Evolutionary conservation across 2,329 filamentous ascomycete genomes (phyloP).

Genomic region (Bipolaris sorokiniana): DNA sequence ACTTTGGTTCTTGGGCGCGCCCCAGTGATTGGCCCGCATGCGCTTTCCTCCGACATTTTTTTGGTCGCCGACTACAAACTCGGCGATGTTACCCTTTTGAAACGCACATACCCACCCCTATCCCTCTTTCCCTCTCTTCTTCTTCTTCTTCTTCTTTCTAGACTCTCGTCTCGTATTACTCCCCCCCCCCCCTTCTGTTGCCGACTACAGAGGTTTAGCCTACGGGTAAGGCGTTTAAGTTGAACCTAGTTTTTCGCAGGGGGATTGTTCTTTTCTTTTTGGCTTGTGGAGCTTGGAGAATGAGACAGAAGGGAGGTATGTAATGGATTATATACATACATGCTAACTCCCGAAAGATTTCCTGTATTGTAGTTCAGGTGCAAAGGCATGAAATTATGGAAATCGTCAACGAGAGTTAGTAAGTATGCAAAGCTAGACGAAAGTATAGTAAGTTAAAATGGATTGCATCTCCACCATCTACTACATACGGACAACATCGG

Average conservation of each 20-base stretch:
- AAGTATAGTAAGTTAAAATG: not conserved
- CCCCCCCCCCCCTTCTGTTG: not conserved
- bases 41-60: conserved; percentile 16
- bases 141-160: not conserved
- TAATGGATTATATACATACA: not conserved
- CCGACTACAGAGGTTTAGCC: conserved; percentile 2
- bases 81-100: conserved; percentile 15
- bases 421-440: not conserved
- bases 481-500: conserved; percentile 4
- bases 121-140: not conserved
- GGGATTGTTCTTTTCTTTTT: no score
- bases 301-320: no score
- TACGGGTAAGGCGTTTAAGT: conserved; percentile 17
- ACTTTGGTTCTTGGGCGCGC: not conserved
- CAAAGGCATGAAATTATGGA: not conserved
- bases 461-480: conserved; percentile 1
- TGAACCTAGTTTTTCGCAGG: no score
- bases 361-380: not conserved
- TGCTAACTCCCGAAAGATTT: not conserved
- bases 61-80: conserved; percentile 25
- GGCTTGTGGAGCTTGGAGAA: no score
- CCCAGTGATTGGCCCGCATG: conserved; percentile 6
- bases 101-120: not conserved
- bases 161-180: no score
- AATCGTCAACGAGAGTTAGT: not conserved